Evolutionary conservation across 2,329 filamentous ascomycete genomes (phyloP).

Genomic region (Elsinoe necatrix): DNA sequence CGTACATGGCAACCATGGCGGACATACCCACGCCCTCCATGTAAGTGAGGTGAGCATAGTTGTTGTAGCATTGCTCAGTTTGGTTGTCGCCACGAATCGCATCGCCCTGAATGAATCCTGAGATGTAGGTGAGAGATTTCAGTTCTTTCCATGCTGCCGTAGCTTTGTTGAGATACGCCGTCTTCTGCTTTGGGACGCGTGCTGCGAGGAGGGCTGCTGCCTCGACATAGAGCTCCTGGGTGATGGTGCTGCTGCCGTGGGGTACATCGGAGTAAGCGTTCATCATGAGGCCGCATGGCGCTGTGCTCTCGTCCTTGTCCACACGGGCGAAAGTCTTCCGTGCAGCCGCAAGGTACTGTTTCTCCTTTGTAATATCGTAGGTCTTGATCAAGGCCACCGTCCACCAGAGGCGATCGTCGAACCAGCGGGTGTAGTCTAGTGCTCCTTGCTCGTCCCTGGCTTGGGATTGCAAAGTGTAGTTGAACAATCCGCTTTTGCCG

Average conservation of each 20-base stretch:
- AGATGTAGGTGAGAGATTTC: slow-evolving; percentile 43
- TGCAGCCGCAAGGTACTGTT: slow-evolving; percentile 40
- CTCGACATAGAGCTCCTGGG: slow-evolving; percentile 50
- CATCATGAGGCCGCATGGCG: slow-evolving; percentile 39
- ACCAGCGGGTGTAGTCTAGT: slow-evolving; percentile 30
- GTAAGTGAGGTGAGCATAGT: slow-evolving; percentile 40
- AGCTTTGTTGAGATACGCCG: slow-evolving; percentile 40
- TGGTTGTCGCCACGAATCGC: not conserved
- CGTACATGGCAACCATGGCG: slow-evolving; percentile 47
- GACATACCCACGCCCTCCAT: slow-evolving; percentile 56
- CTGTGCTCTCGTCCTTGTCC: slow-evolving; percentile 31
- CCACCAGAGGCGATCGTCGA: slow-evolving; percentile 50
- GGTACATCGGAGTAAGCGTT: slow-evolving; percentile 38
- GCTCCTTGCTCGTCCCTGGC: slow-evolving; percentile 2
- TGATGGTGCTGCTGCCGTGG: slow-evolving; percentile 46
- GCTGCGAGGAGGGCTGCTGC: slow-evolving; percentile 49
- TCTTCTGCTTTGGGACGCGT: slow-evolving; percentile 33
- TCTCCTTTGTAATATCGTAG: slow-evolving; percentile 44
- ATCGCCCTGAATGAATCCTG: slow-evolving; percentile 35
- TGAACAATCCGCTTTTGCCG: slow-evolving; percentile 14
- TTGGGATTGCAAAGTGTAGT: slow-evolving; percentile 1
- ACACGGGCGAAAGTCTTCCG: slow-evolving; percentile 44
- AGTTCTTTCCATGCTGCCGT: slow-evolving; percentile 46
- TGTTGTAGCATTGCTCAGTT: slow-evolving; percentile 43
- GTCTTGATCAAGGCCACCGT: slow-evolving; percentile 46